Conservation (phyloP, 768 basidiomycete species). For the Suillus plorans region DNA sequence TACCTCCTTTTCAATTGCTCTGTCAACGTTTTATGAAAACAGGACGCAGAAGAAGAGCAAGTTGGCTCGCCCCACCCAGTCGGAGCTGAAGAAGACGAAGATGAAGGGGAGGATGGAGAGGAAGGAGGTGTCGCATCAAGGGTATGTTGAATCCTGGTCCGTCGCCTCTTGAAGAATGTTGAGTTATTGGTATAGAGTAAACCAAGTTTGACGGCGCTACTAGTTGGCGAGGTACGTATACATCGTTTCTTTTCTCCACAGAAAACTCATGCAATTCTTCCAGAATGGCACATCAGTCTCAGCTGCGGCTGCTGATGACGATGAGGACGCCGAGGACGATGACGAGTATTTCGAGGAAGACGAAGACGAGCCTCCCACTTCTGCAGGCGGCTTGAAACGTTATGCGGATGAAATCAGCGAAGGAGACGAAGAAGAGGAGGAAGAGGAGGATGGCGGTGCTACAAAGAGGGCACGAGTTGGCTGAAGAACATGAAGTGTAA, state of each 20-base stretch:
- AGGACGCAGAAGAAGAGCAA: constrained; percentile 22
- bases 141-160: constrained; percentile 13
- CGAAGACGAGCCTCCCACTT: neutral
- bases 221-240: constrained; percentile 21
- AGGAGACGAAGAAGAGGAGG: constrained; percentile 12
- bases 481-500: neutral
- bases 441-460: constrained; percentile 12
- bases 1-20: neutral
- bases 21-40: neutral
- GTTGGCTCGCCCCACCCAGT: neutral
- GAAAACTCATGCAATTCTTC: neutral
- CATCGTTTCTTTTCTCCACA: neutral
- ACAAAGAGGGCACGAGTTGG: constrained; percentile 28
- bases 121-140: constrained; percentile 3
- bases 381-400: constrained; percentile 24
- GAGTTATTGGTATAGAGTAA: constrained; percentile 10
- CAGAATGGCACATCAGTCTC: constrained; percentile 15
- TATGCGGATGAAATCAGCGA: constrained; percentile 22
- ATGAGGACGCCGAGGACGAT: constrained; percentile 17
- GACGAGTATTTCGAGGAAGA: constrained; percentile 26
- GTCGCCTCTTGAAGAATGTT: neutral
- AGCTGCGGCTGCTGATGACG: neutral
- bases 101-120: constrained; percentile 20
- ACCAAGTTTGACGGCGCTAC: constrained; percentile 21
- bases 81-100: constrained; percentile 10